Base-by-base conservation (phyloP, 768 basidiomycete species). In the Leccinum sublutescens region DNA sequence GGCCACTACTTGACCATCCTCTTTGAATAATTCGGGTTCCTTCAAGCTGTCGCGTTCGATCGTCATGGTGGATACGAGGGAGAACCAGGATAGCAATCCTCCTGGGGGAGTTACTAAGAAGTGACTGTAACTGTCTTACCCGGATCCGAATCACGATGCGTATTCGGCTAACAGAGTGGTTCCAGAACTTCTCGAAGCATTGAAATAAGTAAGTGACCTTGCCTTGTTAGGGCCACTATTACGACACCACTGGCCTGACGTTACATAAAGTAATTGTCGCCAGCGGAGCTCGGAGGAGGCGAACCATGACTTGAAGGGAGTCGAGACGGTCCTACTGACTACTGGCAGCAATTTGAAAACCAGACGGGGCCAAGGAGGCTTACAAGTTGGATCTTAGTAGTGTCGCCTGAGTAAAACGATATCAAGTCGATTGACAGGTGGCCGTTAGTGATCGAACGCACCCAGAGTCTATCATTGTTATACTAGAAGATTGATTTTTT, bases 11-110 rank as follows among this genome's bases (percentile, higher is more conserved):
- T 45, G 43, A 8, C 10, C 34, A 31, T 62, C 49, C 9, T 57
- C 56, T 1, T 58, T 27, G 38, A 50, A 54, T 19, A 53, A 62
- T 4, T 64, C 59, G n/a, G 11, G 56, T 53, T 60, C 64, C 60
- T 69, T 34, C 33, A 34, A 34, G 33, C 33, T 60, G 56, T 67
- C 63, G 2, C 17, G 48, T 4, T 54, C 38, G 19, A 40, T 51
- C 8, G 68, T 51, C 66, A 69, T 66, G 59, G n/a, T 54, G 31
- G 2, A 11, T 2, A 43, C 27, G 34, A 54, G 56, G 50, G 50
- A 48, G 6, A 23, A 23, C 38, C 19, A 12, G 14, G 15, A 34
- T 34, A 21, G 47, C 11, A n/a, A 15, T 1, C 15, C 9, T 9
- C 5, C 9, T 33, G 33, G 19, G 40, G 9, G 40, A 31, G 45